Percentiles rank a stretch among this genome's conserved stretches.
Conservation (phyloP, 805 yeast genomes). For the Metschnikowia rubicola region DNA sequence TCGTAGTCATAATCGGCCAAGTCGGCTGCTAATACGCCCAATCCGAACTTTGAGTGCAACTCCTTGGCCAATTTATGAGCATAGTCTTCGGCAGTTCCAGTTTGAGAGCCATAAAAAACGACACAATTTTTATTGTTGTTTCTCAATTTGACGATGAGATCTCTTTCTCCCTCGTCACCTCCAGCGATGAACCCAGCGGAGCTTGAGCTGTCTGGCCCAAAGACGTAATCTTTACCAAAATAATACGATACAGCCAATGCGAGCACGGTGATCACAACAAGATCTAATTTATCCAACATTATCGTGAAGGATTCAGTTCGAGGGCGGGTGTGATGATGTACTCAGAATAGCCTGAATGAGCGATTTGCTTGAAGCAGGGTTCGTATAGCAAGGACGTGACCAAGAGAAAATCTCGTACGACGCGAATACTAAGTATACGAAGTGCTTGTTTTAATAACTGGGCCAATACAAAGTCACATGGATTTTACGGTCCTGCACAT, state of each 20-base stretch:
- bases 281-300: constrained; percentile 72
- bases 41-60: constrained; percentile 73
- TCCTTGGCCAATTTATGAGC: constrained; percentile 90
- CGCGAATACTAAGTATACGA: too few species aligned
- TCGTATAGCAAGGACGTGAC: not conserved
- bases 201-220: constrained; percentile 33
- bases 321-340: not conserved
- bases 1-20: constrained; percentile 86
- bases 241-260: constrained; percentile 64
- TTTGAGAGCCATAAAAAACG: constrained; percentile 90
- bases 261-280: constrained; percentile 61
- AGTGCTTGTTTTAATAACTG: too few species aligned
- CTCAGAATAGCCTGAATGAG: not conserved
- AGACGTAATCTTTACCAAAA: constrained; percentile 56
- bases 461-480: not conserved
- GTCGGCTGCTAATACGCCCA: constrained; percentile 82
- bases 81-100: constrained; percentile 98
- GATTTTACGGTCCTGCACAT: not conserved
- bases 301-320: not conserved
- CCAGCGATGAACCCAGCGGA: constrained; percentile 31
- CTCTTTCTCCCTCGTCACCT: constrained; percentile 41
- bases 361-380: not conserved
- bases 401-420: not conserved
- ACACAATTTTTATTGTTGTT: constrained; percentile 69
- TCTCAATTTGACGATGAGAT: constrained; percentile 54